Conservation (phyloP, 75 land plant species). For the Pinus taeda region DNA sequence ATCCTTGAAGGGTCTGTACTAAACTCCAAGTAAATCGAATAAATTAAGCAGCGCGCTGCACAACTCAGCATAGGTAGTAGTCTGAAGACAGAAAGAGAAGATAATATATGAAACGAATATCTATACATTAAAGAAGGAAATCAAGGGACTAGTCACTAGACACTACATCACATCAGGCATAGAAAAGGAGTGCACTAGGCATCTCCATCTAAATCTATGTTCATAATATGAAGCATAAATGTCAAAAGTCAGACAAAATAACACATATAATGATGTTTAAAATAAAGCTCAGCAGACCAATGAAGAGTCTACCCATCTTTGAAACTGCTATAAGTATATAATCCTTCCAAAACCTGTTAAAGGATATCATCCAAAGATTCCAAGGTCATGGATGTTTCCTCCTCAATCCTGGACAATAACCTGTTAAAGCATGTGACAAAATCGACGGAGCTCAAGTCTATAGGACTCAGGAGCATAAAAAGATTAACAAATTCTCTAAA, state of each 20-base stretch:
- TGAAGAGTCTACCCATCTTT: neutral
- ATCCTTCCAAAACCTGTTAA: neutral
- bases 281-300: too few relatives aligned
- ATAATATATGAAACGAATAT: neutral
- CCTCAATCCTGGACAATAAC: too few relatives aligned
- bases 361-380: neutral
- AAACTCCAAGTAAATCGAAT: neutral
- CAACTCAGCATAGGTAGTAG: neutral
- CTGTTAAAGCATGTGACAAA: too few relatives aligned
- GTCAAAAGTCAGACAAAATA: too few relatives aligned
- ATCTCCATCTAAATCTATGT: neutral
- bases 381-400: neutral
- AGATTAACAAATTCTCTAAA: too few relatives aligned
- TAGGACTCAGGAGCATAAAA: too few relatives aligned
- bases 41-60: neutral
- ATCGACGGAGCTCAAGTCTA: too few relatives aligned
- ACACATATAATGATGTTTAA: too few relatives aligned
- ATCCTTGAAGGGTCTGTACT: neutral
- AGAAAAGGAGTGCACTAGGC: neutral
- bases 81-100: neutral
- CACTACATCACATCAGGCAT: neutral
- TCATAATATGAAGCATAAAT: neutral
- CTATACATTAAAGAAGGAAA: neutral
- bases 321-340: neutral
- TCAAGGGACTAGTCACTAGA: neutral